A percentile compares a stretch with the other conserved stretches of the same genome.
Conservation (phyloP, 2,329 filamentous ascomycete species). For the Colletotrichum chrysophilum region DNA sequence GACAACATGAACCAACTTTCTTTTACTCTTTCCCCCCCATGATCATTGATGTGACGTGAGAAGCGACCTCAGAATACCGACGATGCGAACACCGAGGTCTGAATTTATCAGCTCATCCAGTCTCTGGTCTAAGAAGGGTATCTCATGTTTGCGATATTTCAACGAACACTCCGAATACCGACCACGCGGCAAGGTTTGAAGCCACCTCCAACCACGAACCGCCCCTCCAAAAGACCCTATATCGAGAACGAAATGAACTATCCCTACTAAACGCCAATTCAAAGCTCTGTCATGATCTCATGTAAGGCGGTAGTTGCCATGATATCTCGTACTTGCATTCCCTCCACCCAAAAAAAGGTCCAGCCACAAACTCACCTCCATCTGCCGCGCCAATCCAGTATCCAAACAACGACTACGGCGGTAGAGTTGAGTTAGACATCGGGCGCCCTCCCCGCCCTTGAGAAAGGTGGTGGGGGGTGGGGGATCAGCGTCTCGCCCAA, state of each 20-base stretch:
- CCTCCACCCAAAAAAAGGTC: background rate
- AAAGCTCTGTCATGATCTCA: background rate
- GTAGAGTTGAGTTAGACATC: background rate
- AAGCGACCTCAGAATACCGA: background rate
- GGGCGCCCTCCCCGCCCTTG: background rate
- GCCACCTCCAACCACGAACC: background rate
- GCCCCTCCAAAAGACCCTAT: background rate
- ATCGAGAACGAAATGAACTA: background rate
- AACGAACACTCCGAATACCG: background rate
- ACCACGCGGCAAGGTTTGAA: background rate
- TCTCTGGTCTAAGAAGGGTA: background rate
- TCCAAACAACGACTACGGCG: background rate
- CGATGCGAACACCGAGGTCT: background rate
- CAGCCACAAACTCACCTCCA: background rate
- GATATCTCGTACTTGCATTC: background rate
- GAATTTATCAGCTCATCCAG: background rate
- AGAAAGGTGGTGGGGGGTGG: background rate
- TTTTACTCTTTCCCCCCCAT: background rate
- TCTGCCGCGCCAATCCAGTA: background rate
- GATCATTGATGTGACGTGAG: background rate
- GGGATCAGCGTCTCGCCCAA: background rate
- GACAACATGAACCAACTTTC: constrained; percentile 6
- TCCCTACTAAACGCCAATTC: background rate
- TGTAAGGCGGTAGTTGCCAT: background rate
- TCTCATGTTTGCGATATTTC: background rate